Base-by-base conservation (phyloP, 768 basidiomycete species). In the Strobilomyces confusus region DNA sequence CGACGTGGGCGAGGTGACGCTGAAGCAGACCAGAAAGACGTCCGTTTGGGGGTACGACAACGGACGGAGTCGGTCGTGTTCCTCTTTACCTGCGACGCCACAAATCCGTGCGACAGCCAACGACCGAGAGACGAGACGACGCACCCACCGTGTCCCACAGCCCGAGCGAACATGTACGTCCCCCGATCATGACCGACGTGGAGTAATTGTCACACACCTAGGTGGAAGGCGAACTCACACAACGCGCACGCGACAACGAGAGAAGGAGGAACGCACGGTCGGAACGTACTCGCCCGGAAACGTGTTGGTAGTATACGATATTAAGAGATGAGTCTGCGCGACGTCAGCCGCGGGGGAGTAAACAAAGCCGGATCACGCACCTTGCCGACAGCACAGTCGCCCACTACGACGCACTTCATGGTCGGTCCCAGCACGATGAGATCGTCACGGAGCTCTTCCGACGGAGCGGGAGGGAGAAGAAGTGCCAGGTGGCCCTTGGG, bases 181-280 rank as follows among this genome's bases (percentile, higher is more conserved):
- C 97, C 49, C 95, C 95, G 75, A 99, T 98, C 97, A 99, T 98
- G 54, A 99, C 97, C n/a, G 95, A 98, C 57, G 98, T 95, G 57
- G 97, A 95, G 75, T 95, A 95, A 74, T 95, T 95, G 74, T 95
- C 92, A 72, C 93, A 94, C 55, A 93, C 88, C 90, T 92, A 73
- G 55, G n/a, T n/a, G n/a, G n/a, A n/a, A n/a, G n/a, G n/a, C n/a
- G n/a, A n/a, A n/a, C n/a, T n/a, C n/a, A n/a, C n/a, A 53, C 57
- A 54, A 61, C 32, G 56, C 20, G 55, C 50, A 25, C 61, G 46
- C 67, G 9, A 29, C 42, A 49, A 44, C 30, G 14, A 44, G 14
- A 38, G 13, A 49, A 41, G 6, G 20, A 22, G 51, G 44, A 12
- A 82, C 89, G 71, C 76, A 95, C 94, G 62, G 95, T 97, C 52